Evolutionary conservation across 148 eudicot genomes (phyloP), one percentile per base, ranked within the genome.

Genomic region (Silene latifolia): DNA sequence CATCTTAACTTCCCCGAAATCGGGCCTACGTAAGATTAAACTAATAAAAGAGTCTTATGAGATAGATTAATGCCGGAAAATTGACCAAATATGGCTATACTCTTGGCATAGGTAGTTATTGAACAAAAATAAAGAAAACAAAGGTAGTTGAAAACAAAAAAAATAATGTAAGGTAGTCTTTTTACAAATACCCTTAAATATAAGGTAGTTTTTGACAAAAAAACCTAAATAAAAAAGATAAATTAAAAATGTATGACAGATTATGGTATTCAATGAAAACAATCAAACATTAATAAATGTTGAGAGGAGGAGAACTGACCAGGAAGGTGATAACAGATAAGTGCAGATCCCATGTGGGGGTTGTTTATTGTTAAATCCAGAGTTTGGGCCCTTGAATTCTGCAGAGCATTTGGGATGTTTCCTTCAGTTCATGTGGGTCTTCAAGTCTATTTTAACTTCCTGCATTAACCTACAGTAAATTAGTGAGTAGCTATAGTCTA

Each of bases 321-420:
- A 60, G 32, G 76, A 76, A 72, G 73, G 83, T 42, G 75, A 64
- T 8, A 42, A 57, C 35, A 1, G 75, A 64, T 8, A 39, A 56
- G 54, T 63, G 46, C 71, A 56, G 48, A 15, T 57, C 72, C 79
- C 80, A 73, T 81, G 83, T 76, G 83, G 53, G 67, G 51, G 32
- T 65, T 81, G 71, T 76, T 76, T 60, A 81, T 39, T 72, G 80
- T 67, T 67, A 81, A 65, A 73, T 72, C 58, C 83, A 67, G 73
- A 57, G 42, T 64, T 56, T 76, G 82, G 82, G 74, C 53, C 74
- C 73, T 72, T 47, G 20, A 71, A 27, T 67, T 17, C 4, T 76
- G 69, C 80, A 67, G 42, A 76, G 47, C 74, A 32, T 58, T 57
- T 64, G 73, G 70, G 73, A 27, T 73, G 67, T 42, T 59, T 29